phyloP scores from a whole-genome alignment of 2,329 filamentous ascomycete species.

The Colletotrichum camelliae region DNA sequence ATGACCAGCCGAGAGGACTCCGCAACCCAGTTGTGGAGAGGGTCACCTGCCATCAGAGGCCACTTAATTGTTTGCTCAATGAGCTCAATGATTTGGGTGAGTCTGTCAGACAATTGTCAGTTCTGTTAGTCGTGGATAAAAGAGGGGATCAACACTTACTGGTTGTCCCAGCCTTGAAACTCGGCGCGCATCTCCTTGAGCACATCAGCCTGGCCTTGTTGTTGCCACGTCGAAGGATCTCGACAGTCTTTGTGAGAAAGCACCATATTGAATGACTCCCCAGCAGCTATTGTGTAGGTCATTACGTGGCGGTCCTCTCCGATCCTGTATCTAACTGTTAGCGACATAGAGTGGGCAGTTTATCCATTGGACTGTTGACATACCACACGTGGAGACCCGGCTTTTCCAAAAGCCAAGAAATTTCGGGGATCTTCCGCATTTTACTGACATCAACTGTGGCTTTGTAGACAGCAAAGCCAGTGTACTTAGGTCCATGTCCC shows the following conservation, averaged over 20 bases:
- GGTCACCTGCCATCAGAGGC: conserved; percentile 31
- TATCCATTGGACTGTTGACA: not conserved
- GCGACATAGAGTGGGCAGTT: not conserved
- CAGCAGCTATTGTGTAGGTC: conserved; percentile 47
- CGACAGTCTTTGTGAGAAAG: conserved; percentile 44
- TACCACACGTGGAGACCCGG: conserved; percentile 45
- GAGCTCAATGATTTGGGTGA: conserved; percentile 39
- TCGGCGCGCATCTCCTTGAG: conserved; percentile 37
- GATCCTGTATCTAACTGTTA: conserved; percentile 33
- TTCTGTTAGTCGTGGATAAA: not conserved
- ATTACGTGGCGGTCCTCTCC: conserved; percentile 48
- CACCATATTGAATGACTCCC: conserved; percentile 51
- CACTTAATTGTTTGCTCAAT: conserved; percentile 39
- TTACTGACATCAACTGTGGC: conserved; percentile 41
- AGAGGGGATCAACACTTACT: conserved; percentile 25
- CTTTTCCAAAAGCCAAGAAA: conserved; percentile 42
- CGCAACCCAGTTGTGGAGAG: conserved; percentile 55
- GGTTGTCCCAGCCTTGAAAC: conserved; percentile 37
- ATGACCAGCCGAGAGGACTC: conserved; percentile 60
- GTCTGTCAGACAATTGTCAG: conserved; percentile 20
- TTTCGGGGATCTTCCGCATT: conserved; percentile 39
- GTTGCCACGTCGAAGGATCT: conserved; percentile 34
- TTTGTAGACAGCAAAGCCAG: conserved; percentile 47
- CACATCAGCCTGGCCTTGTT: conserved; percentile 23
- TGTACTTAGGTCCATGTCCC: conserved; percentile 23